Base-by-base conservation (phyloP, 768 basidiomycete species). In the Lentinus tigrinus region DNA sequence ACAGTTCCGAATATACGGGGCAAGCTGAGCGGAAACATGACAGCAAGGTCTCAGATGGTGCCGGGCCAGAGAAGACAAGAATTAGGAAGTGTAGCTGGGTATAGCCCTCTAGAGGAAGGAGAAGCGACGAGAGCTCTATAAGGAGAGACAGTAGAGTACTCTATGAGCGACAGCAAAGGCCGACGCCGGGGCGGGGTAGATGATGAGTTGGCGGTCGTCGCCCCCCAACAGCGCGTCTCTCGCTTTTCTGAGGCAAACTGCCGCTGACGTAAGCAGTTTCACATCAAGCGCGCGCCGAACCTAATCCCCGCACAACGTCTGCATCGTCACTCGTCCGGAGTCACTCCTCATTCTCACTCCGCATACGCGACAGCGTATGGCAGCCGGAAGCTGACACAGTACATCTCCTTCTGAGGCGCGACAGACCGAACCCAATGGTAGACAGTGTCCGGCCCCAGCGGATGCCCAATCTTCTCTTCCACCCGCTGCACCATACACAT, bases 361-460 rank as follows among this genome's bases (percentile, higher is more conserved):
- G 48, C 61, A 31, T 55, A 75, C 4, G 79, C 81, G 9, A 77
- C 76, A 37, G 67, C 72, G 44, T 69, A 69, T 19, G 88, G 86
- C 9, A 92, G 76, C 62, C 84, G 72, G 79, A 99, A 98, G 71
- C 89, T 89, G 54, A 99, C 83, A 72, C 96, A 95, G 72, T 95
- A 98, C 96, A 98, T 98, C 67, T 94, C 89, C 74, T 99, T 98
- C 73, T 85, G 90, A 7, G 96, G 96, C 1, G 97, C 94, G 10
- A 98, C 97, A 10, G 89, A 88, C 54, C 97, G 87, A 48, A 99
- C 95, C 63, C 87, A 80, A 66, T 93, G 88, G 8, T 93, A 70
- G 14, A 72, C 70, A 38, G 78, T 75, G 23, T 83, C 80, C 11
- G 76, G 74, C 14, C 75, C 73, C 52, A 96, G 65, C 37, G 73